phyloP scores from a whole-genome alignment of 768 basidiomycete genomes.

The Arthromyces matolae region DNA sequence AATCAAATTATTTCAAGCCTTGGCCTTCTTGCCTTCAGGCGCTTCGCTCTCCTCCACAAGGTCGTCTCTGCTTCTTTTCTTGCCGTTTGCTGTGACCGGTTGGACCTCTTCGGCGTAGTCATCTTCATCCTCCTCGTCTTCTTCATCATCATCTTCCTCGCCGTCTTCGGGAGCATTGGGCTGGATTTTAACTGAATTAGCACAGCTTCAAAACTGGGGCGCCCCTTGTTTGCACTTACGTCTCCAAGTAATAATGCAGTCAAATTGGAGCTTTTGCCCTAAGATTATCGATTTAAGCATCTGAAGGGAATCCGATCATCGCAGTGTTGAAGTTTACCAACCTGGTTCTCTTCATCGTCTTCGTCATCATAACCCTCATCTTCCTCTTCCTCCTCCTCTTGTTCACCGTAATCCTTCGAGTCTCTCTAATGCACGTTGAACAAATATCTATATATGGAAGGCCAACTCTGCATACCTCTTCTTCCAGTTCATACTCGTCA shows the following conservation, averaged over 20 bases:
- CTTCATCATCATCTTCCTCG: constrained; percentile 33
- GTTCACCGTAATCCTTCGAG: constrained; percentile 7
- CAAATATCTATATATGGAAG: neutral
- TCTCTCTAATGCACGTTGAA: constrained; percentile 8
- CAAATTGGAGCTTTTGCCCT: constrained; percentile 11
- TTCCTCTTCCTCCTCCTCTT: constrained; percentile 18
- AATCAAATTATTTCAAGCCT: too few species aligned
- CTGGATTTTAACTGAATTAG: constrained; percentile 14
- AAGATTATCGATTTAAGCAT: neutral
- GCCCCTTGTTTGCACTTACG: constrained; percentile 9
- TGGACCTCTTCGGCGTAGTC: constrained; percentile 14
- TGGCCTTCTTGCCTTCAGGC: constrained; percentile 38
- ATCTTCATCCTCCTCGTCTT: constrained; percentile 23
- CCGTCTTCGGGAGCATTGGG: constrained; percentile 27
- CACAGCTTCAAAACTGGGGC: neutral
- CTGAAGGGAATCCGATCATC: neutral
- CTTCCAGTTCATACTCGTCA: constrained; percentile 20
- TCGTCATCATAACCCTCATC: constrained; percentile 12
- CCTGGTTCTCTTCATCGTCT: constrained; percentile 9
- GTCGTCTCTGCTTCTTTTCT: constrained; percentile 37
- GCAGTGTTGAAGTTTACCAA: constrained; percentile 6
- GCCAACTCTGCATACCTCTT: constrained; percentile 10
- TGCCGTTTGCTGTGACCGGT: constrained; percentile 18
- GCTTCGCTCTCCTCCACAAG: constrained; percentile 24
- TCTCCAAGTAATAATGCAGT: constrained; percentile 18